Evolutionary conservation across 192 early-diverging fungal genomes (phyloP), one percentile per base, ranked within the genome.

Genomic region (Funneliformis geosporum): DNA sequence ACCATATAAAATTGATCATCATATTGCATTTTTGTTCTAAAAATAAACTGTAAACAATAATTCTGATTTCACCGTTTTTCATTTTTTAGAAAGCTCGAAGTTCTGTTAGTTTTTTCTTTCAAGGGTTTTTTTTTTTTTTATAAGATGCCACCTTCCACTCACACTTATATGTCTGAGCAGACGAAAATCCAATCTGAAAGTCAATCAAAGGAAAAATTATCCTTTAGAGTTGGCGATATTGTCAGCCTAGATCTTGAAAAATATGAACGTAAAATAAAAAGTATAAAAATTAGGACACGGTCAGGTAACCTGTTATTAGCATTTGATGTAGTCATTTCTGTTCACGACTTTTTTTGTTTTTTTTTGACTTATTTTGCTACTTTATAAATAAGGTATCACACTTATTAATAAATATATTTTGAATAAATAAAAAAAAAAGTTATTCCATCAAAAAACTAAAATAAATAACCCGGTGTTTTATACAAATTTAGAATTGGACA

Each of bases 401-500:
- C 2, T 33, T 33, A 33, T 33, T 33, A 2, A 33, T 33, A 33
- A 33, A 33, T 33, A 60, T 60, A n/a, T 60, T 60, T 60, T 14
- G 59, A 33, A 33, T 33, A 33, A 33, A 33, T 33, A 33, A 33
- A 33, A 33, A 33, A n/a, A 33, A 33, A 33, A 2, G 0, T 33
- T 33, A 33, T 33, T 33, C 2, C 33, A 33, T 33, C 33, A 33
- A 33, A 55, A 55, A 55, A 16, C 47, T 5, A 16, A 55, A 55
- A 55, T 6, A 2, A 55, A 16, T 50, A 50, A 50, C 12, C 4
- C 5, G 21, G 21, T 55, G 16, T 16, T 55, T 66, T 66, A 14
- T 16, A 66, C 6, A 66, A 66, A 38, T 18, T 39, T 80, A 91
- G 92, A 93, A 80, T 82, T 93, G 8, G 89, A 92, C 72, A 76